Base-by-base conservation (phyloP, 768 basidiomycete genomes). In the Suillus luteus region DNA sequence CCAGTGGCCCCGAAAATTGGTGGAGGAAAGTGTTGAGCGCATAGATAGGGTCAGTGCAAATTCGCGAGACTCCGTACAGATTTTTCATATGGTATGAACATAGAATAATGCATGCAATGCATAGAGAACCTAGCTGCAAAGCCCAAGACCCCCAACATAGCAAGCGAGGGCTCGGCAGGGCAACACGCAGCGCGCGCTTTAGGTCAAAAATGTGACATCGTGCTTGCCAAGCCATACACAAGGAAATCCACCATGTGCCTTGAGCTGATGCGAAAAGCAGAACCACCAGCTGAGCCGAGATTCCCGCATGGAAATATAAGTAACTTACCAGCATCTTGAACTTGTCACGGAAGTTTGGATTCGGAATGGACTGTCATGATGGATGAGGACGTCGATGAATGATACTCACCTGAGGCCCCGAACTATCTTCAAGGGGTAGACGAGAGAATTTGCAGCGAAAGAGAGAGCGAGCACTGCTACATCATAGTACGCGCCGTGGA, bases 1-100 rank as follows among this genome's bases (percentile, higher is more conserved):
- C 60, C 31, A 19, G n/a, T 24, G 60, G 63, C 17, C 60, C 63
- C 7, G 60, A 38, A 62, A 52, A 62, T 64, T 62, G 63, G 60
- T 64, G 63, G 63, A 37, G 22, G 37, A 57, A 57, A 57, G 15
- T 14, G 8, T 37, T 14, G 11, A 37, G 11, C 6, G 11, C 35
- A 35, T 55, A 55, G 54, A 55, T 12, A 3, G 6, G 5, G 33
- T n/a, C 33, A 54, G 10, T 33, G 52, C 33, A 10, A 10, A 27
- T 15, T 31, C 19, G 31, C 19, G 19, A 54, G 12, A 38, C 37
- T 24, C 22, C 4, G 37, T 38, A 8, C 15, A 15, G 22, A 0
- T 22, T 55, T n/a, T 55, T 22, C 3, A 35, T 12, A 7, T 6
- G 12, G 35, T 22, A 1, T 12, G n/a, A 37, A 55, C 15, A 15